Percentiles rank a stretch among this genome's conserved stretches.
Conservation (phyloP, 1,139 yeast genomes). For the Pichia sp. region DNA sequence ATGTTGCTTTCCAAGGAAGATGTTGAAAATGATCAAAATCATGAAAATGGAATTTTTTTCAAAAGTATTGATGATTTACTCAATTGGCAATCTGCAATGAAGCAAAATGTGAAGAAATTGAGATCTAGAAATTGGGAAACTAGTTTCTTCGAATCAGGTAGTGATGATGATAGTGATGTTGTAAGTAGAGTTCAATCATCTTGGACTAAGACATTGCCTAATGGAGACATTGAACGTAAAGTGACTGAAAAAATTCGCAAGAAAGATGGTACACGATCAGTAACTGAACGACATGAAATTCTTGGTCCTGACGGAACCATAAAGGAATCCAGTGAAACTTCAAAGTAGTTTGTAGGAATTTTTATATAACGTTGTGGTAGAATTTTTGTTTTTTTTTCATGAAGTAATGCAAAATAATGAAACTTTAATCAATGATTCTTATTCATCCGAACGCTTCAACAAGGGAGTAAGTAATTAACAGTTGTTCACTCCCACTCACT, state of each 20-base stretch:
- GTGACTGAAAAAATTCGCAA: conserved; percentile 48
- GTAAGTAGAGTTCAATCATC: conserved; percentile 13
- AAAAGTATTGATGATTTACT: conserved; percentile 56
- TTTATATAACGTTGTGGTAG: too few relatives aligned
- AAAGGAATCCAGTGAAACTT: conserved; percentile 3
- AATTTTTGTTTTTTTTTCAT: too few relatives aligned
- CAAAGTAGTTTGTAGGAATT: background rate
- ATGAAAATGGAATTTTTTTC: conserved; percentile 44
- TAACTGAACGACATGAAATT: conserved; percentile 34
- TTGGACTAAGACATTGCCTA: conserved; percentile 19
- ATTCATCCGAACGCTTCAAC: conserved; percentile 16
- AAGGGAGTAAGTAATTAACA: conserved; percentile 13
- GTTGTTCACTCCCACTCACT: background rate
- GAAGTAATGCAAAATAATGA: too few relatives aligned
- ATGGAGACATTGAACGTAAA: conserved; percentile 49
- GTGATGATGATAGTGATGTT: conserved; percentile 39
- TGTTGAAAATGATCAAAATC: conserved; percentile 31
- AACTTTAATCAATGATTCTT: too few relatives aligned
- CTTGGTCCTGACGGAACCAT: conserved; percentile 16
- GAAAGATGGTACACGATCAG: conserved; percentile 56
- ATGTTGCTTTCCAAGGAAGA: conserved; percentile 34
- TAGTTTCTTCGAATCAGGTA: conserved; percentile 28
- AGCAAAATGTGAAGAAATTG: conserved; percentile 27
- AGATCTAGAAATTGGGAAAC: conserved; percentile 15
- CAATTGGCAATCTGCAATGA: conserved; percentile 60